These are phyloP conservation scores for Sordaria brevicollis DNA, from an alignment of 495 filamentous ascomycete genomes.

Conservation along the genomic window DNA sequence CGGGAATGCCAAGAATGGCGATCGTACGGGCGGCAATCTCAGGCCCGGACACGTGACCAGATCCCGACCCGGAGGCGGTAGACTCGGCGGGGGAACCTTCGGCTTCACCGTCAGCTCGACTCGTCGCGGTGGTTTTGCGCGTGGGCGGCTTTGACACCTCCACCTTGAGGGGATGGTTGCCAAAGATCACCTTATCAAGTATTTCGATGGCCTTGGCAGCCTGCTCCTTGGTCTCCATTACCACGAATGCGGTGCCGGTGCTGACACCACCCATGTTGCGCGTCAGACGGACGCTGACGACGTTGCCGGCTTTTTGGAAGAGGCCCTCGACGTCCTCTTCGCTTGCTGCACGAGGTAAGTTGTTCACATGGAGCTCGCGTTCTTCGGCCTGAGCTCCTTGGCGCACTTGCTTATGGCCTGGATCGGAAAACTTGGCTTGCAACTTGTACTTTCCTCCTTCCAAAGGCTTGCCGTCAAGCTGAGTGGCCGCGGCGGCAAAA, in stretches of 20 bases:
- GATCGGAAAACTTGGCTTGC: conserved; percentile 74
- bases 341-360: conserved; percentile 53
- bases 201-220: conserved; percentile 53
- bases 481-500: conserved; percentile 55
- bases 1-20: conserved; percentile 55
- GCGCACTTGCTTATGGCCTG: conserved; percentile 63
- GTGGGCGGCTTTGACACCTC: conserved; percentile 41
- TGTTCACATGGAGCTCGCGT: conserved; percentile 74
- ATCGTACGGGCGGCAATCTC: conserved; percentile 46
- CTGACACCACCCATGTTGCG: conserved; percentile 52
- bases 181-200: conserved; percentile 63
- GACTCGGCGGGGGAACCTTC: conserved; percentile 23
- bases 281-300: conserved; percentile 56
- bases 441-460: conserved; percentile 54
- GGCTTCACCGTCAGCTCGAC: conserved; percentile 10
- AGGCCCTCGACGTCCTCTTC: conserved; percentile 59
- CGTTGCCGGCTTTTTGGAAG: conserved; percentile 64
- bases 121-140: conserved; percentile 33
- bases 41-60: neutral
- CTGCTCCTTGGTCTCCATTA: conserved; percentile 64
- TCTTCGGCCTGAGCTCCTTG: conserved; percentile 74
- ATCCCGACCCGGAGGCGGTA: neutral
- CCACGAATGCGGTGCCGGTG: conserved; percentile 68
- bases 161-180: conserved; percentile 60
- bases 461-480: conserved; percentile 56